Percentiles rank a stretch among this genome's conserved stretches.
Conservation (phyloP, 495 filamentous ascomycete species). For the Glonium stellatum region DNA sequence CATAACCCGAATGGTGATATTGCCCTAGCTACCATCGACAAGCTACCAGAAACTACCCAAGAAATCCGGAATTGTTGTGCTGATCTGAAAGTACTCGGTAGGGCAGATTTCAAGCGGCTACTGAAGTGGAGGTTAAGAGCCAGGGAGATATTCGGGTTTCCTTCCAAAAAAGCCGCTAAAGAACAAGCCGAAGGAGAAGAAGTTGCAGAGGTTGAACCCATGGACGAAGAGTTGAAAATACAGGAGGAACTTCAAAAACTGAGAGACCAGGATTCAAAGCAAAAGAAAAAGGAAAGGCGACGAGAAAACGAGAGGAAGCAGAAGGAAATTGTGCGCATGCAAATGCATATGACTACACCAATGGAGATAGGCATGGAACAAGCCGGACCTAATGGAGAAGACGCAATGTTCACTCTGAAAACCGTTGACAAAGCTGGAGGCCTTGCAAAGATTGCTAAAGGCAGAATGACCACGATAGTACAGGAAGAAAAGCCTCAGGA, state of each 20-base stretch:
- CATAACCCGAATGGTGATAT: slow-evolving; percentile 74
- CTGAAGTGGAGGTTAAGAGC: slow-evolving; percentile 87
- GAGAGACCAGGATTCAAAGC: slow-evolving; percentile 63
- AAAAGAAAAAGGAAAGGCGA: slow-evolving; percentile 71
- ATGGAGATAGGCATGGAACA: slow-evolving; percentile 96
- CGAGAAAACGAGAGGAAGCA: slow-evolving; percentile 84
- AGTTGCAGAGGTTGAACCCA: slow-evolving; percentile 70
- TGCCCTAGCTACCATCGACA: slow-evolving; percentile 75
- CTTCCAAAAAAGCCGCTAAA: slow-evolving; percentile 59
- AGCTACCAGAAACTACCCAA: slow-evolving; percentile 84
- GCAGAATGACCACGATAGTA: slow-evolving; percentile 61
- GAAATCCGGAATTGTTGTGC: slow-evolving; percentile 80
- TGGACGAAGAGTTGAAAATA: slow-evolving; percentile 89
- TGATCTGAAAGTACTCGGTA: slow-evolving; percentile 84
- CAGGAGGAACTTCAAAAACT: slow-evolving; percentile 79
- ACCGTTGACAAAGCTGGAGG: slow-evolving; percentile 66
- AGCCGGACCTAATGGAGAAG: slow-evolving; percentile 64
- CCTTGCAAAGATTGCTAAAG: slow-evolving; percentile 62
- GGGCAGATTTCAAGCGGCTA: slow-evolving; percentile 91
- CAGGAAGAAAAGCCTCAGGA: slow-evolving; percentile 45
- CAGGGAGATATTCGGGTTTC: slow-evolving; percentile 84
- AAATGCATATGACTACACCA: slow-evolving; percentile 92
- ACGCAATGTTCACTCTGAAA: slow-evolving; percentile 77
- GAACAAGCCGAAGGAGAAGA: slow-evolving; percentile 55
- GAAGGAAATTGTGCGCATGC: slow-evolving; percentile 85